These are phyloP conservation scores for Gastrolobium villosum DNA, from an alignment of 306 rosid species.

Conservation along the genomic window DNA sequence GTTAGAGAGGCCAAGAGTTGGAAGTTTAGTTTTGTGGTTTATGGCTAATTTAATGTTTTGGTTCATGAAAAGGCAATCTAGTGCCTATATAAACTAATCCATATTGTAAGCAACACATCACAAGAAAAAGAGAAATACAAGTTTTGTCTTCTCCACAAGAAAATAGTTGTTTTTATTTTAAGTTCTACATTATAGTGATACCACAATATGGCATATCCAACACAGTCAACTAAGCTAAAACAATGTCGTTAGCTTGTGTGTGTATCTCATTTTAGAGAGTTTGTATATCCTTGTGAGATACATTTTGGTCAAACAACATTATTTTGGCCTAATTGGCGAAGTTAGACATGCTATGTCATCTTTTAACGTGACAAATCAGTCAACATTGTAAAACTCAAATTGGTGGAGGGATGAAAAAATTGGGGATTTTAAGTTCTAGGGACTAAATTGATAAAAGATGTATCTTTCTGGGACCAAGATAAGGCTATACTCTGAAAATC, in stretches of 20 bases:
- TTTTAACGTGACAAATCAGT: neutral
- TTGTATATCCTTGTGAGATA: neutral
- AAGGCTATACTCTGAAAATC: too few species aligned
- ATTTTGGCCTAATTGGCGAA: neutral
- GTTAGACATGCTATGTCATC: slow-evolving; percentile 1
- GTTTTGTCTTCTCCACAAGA: too few species aligned
- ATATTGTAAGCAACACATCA: too few species aligned
- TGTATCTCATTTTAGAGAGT: neutral
- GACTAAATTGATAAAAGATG: neutral
- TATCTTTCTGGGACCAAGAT: too few species aligned
- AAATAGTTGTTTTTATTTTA: too few species aligned
- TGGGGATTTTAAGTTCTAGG: neutral
- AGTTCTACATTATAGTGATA: too few species aligned
- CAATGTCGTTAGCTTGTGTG: neutral
- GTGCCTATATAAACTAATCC: too few species aligned
- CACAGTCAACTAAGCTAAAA: slow-evolving; percentile 1
- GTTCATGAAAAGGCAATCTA: too few species aligned
- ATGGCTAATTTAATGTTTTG: too few species aligned
- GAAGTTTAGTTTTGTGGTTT: too few species aligned
- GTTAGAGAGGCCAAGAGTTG: too few species aligned
- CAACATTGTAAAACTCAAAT: neutral
- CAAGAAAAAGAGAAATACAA: too few species aligned
- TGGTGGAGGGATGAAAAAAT: neutral
- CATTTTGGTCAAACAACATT: neutral
- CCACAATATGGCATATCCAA: neutral